phyloP scores from a whole-genome alignment of 192 early-diverging fungal species.

The Spinellus fusiger region DNA sequence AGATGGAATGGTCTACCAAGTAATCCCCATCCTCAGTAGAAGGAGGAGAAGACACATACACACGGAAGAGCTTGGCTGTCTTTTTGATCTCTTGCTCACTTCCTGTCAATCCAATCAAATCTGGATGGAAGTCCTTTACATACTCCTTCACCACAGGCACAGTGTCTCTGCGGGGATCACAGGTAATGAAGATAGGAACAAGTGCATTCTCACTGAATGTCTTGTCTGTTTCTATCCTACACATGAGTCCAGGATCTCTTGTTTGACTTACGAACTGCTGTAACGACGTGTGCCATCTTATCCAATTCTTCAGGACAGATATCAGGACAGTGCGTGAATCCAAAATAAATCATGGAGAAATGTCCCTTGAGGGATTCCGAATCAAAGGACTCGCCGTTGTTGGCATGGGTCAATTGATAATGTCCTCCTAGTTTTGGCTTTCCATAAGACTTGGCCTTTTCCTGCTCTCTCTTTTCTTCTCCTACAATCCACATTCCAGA shows the following conservation, averaged over 20 bases:
- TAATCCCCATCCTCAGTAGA: slow-evolving; percentile 80
- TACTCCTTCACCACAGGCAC: slow-evolving; percentile 73
- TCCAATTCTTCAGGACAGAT: slow-evolving; percentile 99
- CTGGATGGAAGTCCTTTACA: slow-evolving; percentile 86
- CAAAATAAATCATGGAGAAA: slow-evolving; percentile 93
- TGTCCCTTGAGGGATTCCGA: slow-evolving; percentile 77
- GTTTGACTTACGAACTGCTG: slow-evolving; percentile 58
- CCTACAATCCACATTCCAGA: slow-evolving; percentile 2
- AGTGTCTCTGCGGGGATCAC: slow-evolving; percentile 93
- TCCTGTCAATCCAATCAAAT: slow-evolving; percentile 89
- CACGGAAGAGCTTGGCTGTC: slow-evolving; percentile 87
- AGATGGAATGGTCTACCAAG: slow-evolving; percentile 97
- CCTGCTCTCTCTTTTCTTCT: slow-evolving; percentile 28
- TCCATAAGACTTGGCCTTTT: slow-evolving; percentile 47
- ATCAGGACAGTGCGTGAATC: slow-evolving; percentile 99
- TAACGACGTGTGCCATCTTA: slow-evolving; percentile 89
- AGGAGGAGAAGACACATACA: slow-evolving; percentile 92
- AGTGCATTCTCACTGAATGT: slow-evolving; percentile 39
- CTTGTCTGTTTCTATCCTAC: slow-evolving; percentile 3
- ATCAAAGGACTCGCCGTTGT: slow-evolving; percentile 64
- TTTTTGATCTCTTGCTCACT: slow-evolving; percentile 74
- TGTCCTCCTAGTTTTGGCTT: slow-evolving; percentile 89
- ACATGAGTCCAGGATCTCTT: not conserved
- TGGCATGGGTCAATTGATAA: slow-evolving; percentile 75
- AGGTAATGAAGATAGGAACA: slow-evolving; percentile 91